Evolutionary conservation across 1,284 basidiomycete genomes (phyloP).

Genomic region (Moniliophthora roreri): DNA sequence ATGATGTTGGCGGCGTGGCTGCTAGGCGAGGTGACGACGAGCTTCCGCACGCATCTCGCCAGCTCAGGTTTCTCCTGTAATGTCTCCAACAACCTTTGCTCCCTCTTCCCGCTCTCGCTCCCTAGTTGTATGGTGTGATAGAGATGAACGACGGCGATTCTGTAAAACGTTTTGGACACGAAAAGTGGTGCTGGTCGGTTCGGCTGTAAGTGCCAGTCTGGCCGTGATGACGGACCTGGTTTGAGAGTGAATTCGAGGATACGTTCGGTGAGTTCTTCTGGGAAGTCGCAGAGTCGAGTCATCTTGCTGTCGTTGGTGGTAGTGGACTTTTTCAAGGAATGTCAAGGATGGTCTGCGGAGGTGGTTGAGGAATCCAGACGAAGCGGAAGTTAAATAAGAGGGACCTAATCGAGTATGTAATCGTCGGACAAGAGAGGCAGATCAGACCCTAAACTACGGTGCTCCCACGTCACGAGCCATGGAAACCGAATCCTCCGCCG

Average conservation of each 20-base stretch:
- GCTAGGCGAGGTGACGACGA: constrained; percentile 31
- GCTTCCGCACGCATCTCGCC: constrained; percentile 34
- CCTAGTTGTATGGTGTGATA: constrained; percentile 48
- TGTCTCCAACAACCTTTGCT: constrained; percentile 30
- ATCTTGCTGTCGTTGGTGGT: too few relatives aligned
- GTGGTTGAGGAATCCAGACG: too few relatives aligned
- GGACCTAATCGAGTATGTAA: too few relatives aligned
- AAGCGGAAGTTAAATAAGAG: too few relatives aligned
- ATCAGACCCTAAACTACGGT: too few relatives aligned
- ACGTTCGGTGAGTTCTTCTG: constrained; percentile 9
- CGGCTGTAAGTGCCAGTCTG: constrained; percentile 3
- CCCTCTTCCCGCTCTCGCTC: constrained; percentile 27
- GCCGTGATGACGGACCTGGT: background rate
- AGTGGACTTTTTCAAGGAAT: too few relatives aligned
- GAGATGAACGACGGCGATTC: constrained; percentile 52
- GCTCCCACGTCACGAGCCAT: too few relatives aligned
- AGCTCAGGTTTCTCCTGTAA: constrained; percentile 36
- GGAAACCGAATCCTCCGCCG: too few relatives aligned
- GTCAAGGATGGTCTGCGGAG: too few relatives aligned
- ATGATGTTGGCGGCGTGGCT: constrained; percentile 24
- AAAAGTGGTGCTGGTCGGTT: constrained; percentile 41
- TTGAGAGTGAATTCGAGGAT: constrained; percentile 8
- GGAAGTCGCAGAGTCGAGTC: background rate
- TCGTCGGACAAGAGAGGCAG: too few relatives aligned
- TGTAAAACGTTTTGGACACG: constrained; percentile 46